A percentile compares a stretch with the other conserved stretches of the same genome.
phyloP scores from a whole-genome alignment of 148 eudicot species.

The Simmondsia chinensis region DNA sequence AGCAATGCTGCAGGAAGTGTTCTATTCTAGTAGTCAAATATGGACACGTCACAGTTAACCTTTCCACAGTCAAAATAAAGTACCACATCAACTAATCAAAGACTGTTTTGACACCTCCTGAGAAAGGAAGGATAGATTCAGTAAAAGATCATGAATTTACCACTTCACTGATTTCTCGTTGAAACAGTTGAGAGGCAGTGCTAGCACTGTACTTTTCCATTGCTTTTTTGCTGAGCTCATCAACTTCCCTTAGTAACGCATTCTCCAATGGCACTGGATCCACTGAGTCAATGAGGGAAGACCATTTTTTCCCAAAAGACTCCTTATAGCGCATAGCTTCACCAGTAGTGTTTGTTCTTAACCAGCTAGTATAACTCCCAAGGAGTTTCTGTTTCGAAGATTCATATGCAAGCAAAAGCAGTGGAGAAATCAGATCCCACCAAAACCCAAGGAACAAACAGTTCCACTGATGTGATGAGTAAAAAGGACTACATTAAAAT shows the following conservation, averaged over 20 bases:
- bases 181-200: conserved; percentile 72
- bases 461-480: too few relatives aligned
- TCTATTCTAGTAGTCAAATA: too few relatives aligned
- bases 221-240: conserved; percentile 37
- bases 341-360: conserved; percentile 43
- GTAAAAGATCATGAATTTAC: conserved; percentile 31
- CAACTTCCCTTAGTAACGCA: conserved; percentile 29
- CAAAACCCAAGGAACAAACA: not conserved
- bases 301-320: conserved; percentile 70
- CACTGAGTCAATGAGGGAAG: conserved; percentile 31
- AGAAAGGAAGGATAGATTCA: too few relatives aligned
- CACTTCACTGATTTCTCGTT: conserved; percentile 90
- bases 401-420: not conserved
- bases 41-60: too few relatives aligned
- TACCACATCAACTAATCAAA: too few relatives aligned
- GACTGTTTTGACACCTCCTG: too few relatives aligned
- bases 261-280: conserved; percentile 17
- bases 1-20: too few relatives aligned
- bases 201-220: conserved; percentile 55
- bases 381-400: conserved; percentile 45
- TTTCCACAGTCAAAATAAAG: too few relatives aligned
- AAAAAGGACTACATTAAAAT: too few relatives aligned
- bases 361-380: conserved; percentile 59
- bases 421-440: not conserved
- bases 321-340: conserved; percentile 52